Evolutionary conservation across 176 grass and related monocot genomes (phyloP), one percentile per base, ranked within the genome.

Genomic region (Aegilops tauschii): DNA sequence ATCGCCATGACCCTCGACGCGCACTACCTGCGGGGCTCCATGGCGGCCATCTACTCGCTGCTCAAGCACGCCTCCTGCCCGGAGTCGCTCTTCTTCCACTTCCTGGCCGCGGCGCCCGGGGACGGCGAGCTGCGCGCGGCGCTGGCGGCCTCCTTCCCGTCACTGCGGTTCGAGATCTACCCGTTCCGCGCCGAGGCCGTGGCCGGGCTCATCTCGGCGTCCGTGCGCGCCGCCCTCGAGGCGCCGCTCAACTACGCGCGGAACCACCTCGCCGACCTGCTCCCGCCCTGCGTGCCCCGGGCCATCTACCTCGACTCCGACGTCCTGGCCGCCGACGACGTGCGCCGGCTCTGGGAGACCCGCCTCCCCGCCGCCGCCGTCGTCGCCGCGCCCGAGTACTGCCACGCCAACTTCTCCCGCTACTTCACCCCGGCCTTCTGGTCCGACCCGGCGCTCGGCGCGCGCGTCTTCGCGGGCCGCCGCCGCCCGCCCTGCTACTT

Each of bases 251-350:
- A 93, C 94, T 97, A 97, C 85, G 94, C 94, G 20, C 87, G 94
- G 85, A 97, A 97, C 83, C 87, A 92, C 94, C 94, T 97, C 4
- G 92, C 90, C 13, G 87, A 94, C 72, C 87, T 97, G 23, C 92
- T 97, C 69, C 94, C 92, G 20, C 85, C 85, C 80, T 97, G 94
- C 82, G 94, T 97, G 21, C 88, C 86, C 14, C 88, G 95, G 5
- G 90, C 89, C 80, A 90, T 98, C n/a, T 98, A 98, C 89, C 91
- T 98, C 73, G 95, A 98, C 88, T 95, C 95, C 16, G 95, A 98
- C 87, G 69, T 98, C n/a, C 91, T 97, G 14, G 94, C 90, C 1
- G 92, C 85, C 69, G 94, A 94, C 76, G 92, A 97, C 69, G 88
- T 94, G 17, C 31, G 87, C 3, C 63, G 92, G 0, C 94, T 97